Conservation (phyloP, 2,329 filamentous ascomycete genomes). For the Harringtonia lauricola region DNA sequence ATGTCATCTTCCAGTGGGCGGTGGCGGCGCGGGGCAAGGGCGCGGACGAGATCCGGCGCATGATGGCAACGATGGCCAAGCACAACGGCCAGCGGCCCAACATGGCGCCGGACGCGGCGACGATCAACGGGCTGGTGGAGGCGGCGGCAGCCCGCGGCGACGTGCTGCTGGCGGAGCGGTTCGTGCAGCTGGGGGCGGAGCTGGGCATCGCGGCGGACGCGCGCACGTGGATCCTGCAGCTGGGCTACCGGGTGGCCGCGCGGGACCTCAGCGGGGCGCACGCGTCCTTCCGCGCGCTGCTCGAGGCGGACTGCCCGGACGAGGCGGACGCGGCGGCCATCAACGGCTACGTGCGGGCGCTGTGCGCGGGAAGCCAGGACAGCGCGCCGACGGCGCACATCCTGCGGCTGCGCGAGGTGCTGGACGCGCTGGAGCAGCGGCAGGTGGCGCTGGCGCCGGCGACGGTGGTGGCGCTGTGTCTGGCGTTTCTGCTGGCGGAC, state of each 20-base stretch:
- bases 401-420: constrained; percentile 56
- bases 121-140: constrained; percentile 67
- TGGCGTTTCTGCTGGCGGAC: constrained; percentile 62
- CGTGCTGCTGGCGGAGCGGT: constrained; percentile 61
- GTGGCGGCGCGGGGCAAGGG: constrained; percentile 57
- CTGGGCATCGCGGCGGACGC: constrained; percentile 56
- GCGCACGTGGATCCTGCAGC: constrained; percentile 60
- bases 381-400: constrained; percentile 18
- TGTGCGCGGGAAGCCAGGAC: constrained; percentile 40
- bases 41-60: constrained; percentile 60
- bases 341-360: constrained; percentile 61
- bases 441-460: constrained; percentile 59
- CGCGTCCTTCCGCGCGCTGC: constrained; percentile 54
- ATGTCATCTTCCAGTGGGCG: constrained; percentile 66
- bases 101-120: constrained; percentile 51
- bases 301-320: constrained; percentile 36
- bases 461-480: constrained; percentile 63
- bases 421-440: constrained; percentile 61
- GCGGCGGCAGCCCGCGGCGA: constrained; percentile 63
- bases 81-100: constrained; percentile 31
- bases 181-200: constrained; percentile 55
- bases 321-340: constrained; percentile 49
- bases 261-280: constrained; percentile 62
- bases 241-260: constrained; percentile 64
- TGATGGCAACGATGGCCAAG: constrained; percentile 56